Percentiles rank a stretch among this genome's conserved stretches.
These are phyloP conservation scores for Singerocomus inundabilis DNA, from an alignment of 1,284 basidiomycete species.

Conservation along the genomic window DNA sequence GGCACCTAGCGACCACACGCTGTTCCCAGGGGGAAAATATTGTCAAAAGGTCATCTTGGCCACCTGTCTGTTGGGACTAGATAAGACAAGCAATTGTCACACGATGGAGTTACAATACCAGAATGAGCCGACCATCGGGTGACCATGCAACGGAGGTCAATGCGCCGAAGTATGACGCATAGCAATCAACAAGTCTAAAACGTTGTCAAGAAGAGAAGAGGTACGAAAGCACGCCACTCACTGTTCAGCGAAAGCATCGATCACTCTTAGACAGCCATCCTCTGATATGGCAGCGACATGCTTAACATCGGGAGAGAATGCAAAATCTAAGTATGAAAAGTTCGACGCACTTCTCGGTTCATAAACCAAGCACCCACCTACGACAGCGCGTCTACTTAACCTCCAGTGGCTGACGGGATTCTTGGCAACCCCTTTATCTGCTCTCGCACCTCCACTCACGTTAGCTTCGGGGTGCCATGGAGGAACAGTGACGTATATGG, in stretches of 20 bases:
- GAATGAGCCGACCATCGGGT: slow-evolving; percentile 89
- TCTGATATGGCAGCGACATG: slow-evolving; percentile 85
- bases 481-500: slow-evolving; percentile 77
- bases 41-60: slow-evolving; percentile 92
- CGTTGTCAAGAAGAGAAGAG: slow-evolving; percentile 4
- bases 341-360: background rate
- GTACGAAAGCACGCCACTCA: slow-evolving; percentile 38
- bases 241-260: slow-evolving; percentile 85
- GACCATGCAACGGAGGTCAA: slow-evolving; percentile 92
- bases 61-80: slow-evolving; percentile 55
- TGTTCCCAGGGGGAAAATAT: slow-evolving; percentile 92
- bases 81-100: slow-evolving; percentile 3
- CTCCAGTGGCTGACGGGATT: slow-evolving; percentile 88
- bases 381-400: slow-evolving; percentile 65
- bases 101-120: slow-evolving; percentile 49
- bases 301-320: slow-evolving; percentile 87
- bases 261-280: slow-evolving; percentile 84
- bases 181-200: slow-evolving; percentile 80
- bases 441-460: slow-evolving; percentile 34
- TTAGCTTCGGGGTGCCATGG: slow-evolving; percentile 73
- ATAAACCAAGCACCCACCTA: slow-evolving; percentile 52
- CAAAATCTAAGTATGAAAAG: slow-evolving; percentile 61
- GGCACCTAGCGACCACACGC: slow-evolving; percentile 92
- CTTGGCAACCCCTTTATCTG: slow-evolving; percentile 67
- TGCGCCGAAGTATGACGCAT: slow-evolving; percentile 89